Conservation (phyloP, 257 asterid genomes). For the Scutellaria barbata region DNA sequence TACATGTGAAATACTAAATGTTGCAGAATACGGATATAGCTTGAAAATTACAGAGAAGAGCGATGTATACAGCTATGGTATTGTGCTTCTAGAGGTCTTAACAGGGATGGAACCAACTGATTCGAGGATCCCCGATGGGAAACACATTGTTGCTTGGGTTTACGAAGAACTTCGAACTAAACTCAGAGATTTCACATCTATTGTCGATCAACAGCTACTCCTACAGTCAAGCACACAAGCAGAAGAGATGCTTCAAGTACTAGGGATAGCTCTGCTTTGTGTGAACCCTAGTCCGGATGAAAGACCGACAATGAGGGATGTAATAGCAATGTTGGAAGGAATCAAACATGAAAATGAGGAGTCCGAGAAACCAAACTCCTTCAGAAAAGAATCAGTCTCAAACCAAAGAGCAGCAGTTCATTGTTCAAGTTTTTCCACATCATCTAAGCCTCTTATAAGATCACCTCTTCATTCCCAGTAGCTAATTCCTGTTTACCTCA, state of each 20-base stretch:
- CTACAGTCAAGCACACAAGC: slow-evolving; percentile 59
- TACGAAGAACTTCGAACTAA: slow-evolving; percentile 52
- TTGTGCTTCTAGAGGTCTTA: slow-evolving; percentile 74
- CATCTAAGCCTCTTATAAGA: slow-evolving; percentile 56
- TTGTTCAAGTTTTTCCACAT: slow-evolving; percentile 71
- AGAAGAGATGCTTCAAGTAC: slow-evolving; percentile 78
- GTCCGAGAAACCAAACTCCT: slow-evolving; percentile 47
- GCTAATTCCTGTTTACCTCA: slow-evolving; percentile 27
- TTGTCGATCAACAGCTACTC: slow-evolving; percentile 65
- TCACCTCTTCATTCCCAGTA: slow-evolving; percentile 58
- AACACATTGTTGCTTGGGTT: slow-evolving; percentile 65
- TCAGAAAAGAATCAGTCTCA: slow-evolving; percentile 31
- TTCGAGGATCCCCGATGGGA: slow-evolving; percentile 64
- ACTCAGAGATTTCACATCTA: slow-evolving; percentile 56
- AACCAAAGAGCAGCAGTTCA: slow-evolving; percentile 49
- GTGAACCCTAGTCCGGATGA: slow-evolving; percentile 61
- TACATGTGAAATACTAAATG: not conserved
- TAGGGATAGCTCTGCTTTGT: slow-evolving; percentile 75
- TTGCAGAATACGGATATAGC: slow-evolving; percentile 80
- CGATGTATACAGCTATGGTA: slow-evolving; percentile 73
- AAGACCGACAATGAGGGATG: slow-evolving; percentile 81
- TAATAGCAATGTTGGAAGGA: slow-evolving; percentile 69
- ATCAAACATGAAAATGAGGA: slow-evolving; percentile 62
- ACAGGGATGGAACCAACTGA: slow-evolving; percentile 82
- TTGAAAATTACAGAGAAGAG: slow-evolving; percentile 74